Percentiles rank a stretch among this genome's conserved stretches.
Evolutionary conservation across 805 yeast genomes (phyloP).

Genomic region (Suhomyces emberorum): DNA sequence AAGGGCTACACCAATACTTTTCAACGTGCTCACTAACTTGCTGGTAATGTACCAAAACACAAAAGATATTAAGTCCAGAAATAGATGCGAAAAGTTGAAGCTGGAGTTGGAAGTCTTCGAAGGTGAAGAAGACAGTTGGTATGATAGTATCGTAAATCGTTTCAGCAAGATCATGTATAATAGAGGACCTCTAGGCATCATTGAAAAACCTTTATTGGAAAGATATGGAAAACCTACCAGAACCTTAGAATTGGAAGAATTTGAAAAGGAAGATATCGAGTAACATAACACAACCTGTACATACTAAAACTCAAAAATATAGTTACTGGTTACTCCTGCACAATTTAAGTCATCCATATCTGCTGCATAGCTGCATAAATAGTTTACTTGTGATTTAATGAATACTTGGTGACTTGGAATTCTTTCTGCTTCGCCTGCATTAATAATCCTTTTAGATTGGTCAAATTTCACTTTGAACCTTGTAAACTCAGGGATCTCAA

Average conservation of each 20-base stretch:
- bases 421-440: not conserved
- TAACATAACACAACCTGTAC: conserved; percentile 5
- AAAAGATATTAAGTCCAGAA: conserved; percentile 20
- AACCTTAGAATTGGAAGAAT: conserved; percentile 38
- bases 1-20: conserved; percentile 27
- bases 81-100: conserved; percentile 27
- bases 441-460: not conserved
- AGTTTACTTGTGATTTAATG: conserved; percentile 5
- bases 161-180: conserved; percentile 38
- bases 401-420: conserved; percentile 1
- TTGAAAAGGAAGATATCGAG: conserved; percentile 40
- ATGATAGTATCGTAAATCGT: conserved; percentile 29
- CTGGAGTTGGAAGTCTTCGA: conserved; percentile 25
- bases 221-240: conserved; percentile 34
- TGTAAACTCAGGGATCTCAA: conserved; percentile 6
- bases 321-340: conserved; percentile 2
- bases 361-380: conserved; percentile 5
- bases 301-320: too few relatives aligned
- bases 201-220: conserved; percentile 38
- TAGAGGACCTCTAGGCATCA: conserved; percentile 40
- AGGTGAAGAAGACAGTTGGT: conserved; percentile 27
- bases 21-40: conserved; percentile 30
- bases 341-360: conserved; percentile 4
- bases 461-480: not conserved
- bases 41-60: conserved; percentile 28